Evolutionary conservation across 495 filamentous ascomycete genomes (phyloP).

Genomic region (Penicillium herquei): DNA sequence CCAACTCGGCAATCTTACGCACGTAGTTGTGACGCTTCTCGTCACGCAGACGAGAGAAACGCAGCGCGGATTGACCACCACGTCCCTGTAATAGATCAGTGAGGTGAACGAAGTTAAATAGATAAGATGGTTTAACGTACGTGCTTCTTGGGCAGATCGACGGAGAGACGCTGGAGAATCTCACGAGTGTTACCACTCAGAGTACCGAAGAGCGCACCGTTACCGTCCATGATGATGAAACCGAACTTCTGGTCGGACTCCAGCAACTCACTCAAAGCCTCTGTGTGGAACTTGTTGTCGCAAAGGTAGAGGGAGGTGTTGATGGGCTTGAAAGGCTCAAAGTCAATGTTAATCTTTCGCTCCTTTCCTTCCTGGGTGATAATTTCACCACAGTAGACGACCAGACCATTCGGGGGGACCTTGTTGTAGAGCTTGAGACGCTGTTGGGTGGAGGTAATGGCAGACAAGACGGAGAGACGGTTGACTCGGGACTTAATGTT

Average conservation of each 20-base stretch:
- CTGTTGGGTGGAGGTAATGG: conserved; percentile 98
- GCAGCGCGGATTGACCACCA: conserved; percentile 98
- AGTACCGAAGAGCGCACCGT: conserved; percentile 94
- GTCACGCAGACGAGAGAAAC: conserved; percentile 98
- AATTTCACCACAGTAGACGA: conserved; percentile 99
- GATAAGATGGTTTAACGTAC: conserved; percentile 15
- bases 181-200: conserved; percentile 95
- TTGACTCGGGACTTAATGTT: conserved; percentile 99
- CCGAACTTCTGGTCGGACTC: conserved; percentile 99
- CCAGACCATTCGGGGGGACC: conserved; percentile 93
- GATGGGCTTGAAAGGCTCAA: conserved; percentile 99
- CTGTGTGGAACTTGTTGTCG: conserved; percentile 99
- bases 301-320: conserved; percentile 98
- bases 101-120: background rate
- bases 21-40: conserved; percentile 99
- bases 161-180: conserved; percentile 93
- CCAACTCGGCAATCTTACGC: conserved; percentile 94
- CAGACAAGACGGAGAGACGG: conserved; percentile 92
- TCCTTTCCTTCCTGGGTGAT: conserved; percentile 98
- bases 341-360: conserved; percentile 98
- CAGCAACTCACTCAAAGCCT: conserved; percentile 91
- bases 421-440: conserved; percentile 98
- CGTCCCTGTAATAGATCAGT: conserved; percentile 53
- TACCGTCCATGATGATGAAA: conserved; percentile 99
- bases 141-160: conserved; percentile 99